phyloP scores from a whole-genome alignment of 148 eudicot genomes.

The Amaranthus hypochondriacus region DNA sequence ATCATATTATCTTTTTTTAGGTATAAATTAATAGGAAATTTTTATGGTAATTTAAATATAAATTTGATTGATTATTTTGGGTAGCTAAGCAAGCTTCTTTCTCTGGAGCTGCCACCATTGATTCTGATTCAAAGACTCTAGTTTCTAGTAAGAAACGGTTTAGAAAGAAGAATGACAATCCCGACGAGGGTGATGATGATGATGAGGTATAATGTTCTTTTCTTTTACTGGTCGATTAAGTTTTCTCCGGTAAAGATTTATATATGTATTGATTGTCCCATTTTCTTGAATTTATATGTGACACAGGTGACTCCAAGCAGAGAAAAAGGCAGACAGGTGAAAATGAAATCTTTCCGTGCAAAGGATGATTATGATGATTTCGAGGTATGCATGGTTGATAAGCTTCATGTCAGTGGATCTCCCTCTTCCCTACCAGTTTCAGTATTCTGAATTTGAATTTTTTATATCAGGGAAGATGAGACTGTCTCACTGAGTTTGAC shows the following conservation, averaged over 20 bases:
- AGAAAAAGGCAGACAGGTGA: slow-evolving; percentile 19
- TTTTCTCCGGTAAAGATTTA: slow-evolving; percentile 36
- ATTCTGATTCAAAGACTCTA: neutral
- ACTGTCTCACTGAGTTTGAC: neutral
- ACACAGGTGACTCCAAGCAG: slow-evolving; percentile 32
- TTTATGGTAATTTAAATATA: neutral
- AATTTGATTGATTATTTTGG: neutral
- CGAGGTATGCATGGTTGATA: slow-evolving; percentile 31
- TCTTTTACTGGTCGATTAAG: slow-evolving; percentile 33
- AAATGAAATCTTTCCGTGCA: neutral
- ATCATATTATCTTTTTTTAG: neutral
- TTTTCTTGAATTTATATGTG: slow-evolving; percentile 34
- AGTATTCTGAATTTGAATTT: neutral
- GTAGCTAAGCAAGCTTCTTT: slow-evolving; percentile 78
- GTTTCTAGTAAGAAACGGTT: neutral
- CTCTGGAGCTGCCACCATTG: slow-evolving; percentile 27
- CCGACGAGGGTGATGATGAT: neutral
- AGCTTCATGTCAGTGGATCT: neutral
- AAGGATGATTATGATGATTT: slow-evolving; percentile 11
- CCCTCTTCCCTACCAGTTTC: neutral
- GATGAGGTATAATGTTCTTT: slow-evolving; percentile 36
- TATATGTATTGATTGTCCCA: slow-evolving; percentile 26
- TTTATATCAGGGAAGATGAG: neutral
- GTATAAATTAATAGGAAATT: neutral
- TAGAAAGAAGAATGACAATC: neutral